Evolutionary conservation across 2,329 filamentous ascomycete species (phyloP), one percentile per base, ranked within the genome.

Genomic region (Fusarium pseudoanthophilum): DNA sequence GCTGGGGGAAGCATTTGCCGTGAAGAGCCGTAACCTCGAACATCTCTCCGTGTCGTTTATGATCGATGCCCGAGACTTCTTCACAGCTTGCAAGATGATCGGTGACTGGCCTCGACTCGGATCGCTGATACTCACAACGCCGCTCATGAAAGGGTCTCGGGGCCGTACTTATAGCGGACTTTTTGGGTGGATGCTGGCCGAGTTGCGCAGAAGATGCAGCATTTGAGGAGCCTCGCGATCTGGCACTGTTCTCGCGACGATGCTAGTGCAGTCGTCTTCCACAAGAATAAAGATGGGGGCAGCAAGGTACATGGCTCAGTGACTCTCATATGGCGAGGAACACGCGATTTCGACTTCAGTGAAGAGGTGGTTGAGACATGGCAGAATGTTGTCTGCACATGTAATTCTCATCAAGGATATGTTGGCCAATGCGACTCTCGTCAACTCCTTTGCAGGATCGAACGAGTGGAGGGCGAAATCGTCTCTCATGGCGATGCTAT

Each of bases 401-500:
- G 32, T 24, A 28, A n/a, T 37, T 30, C 32, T 36, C 21, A 11
- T 40, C 49, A 8, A 18, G 13, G 30, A 24, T 30, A 7, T 26
- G 18, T 32, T 46, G 26, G 24, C 10, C 24, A 26, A 26, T 39
- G 51, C 24, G 24, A 37, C 13, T 53, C 34, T 13, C 51, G 26
- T 8, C 34, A 39, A 39, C 18, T 48, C 28, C 26, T 63, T 30
- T 14, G 36, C 21, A 45, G 15, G 11, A 34, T 45, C n/a, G 45
- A 61, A 40, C 32, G 36, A 36, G n/a, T 52, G 18, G n/a, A 37
- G 28, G 46, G 43, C n/a, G 37, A 37, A 26, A 58, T 69, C 13
- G 37, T 46, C 26, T 58, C 57, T 39, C 32, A 69, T 28, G 51
- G 64, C 14, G 67, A 69, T 62, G 52, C 64, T 40, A 57, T 53